Base-by-base conservation (phyloP, 2,329 filamentous ascomycete genomes). In the Coccinonectria pachysandricola region DNA sequence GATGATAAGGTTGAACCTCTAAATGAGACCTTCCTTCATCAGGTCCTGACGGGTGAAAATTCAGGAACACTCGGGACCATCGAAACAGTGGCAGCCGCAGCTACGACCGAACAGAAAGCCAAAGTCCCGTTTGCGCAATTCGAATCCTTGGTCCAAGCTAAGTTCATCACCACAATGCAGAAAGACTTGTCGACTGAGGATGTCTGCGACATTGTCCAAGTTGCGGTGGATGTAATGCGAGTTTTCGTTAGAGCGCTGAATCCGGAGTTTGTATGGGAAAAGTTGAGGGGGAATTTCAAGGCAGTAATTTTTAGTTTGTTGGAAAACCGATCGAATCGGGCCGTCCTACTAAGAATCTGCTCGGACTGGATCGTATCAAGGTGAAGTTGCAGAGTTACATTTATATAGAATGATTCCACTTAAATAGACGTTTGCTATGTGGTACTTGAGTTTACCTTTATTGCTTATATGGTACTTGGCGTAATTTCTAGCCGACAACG, bases 21-120 rank as follows among this genome's bases (percentile, higher is more conserved):
- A 8, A 29, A 37, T 10, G 34, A 37, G 16, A 26, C 24, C 10
- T 92, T 91, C 45, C 73, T 92, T 30, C 68, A 92, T 24, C 92
- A 92, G 53, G 91, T 84, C 48, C 58, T 92, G 31, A 92, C 84
- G 0, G 63, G 86, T n/a, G 7, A 82, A 88, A 48, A 84, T 91
- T 52, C 62, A 91, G 15, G 82, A 91, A 35, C 59, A 91, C 16
- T 19, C 16, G 20, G 10, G 14, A 12, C 8, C 14, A 19, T 5
- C 15, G 18, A 27, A 17, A n/a, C 15, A 12, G 29, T n/a, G n/a
- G n/a, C n/a, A n/a, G n/a, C n/a, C n/a, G n/a, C n/a, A n/a, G n/a
- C n/a, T n/a, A n/a, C 22, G 13, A 19, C 12, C n/a, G 15, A 23
- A 24, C n/a, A 18, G 26, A 22, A 12, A 21, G 12, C 14, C 8